Evolutionary conservation across 192 early-diverging fungal species (phyloP).

Genomic region (Coemansia sp.): DNA sequence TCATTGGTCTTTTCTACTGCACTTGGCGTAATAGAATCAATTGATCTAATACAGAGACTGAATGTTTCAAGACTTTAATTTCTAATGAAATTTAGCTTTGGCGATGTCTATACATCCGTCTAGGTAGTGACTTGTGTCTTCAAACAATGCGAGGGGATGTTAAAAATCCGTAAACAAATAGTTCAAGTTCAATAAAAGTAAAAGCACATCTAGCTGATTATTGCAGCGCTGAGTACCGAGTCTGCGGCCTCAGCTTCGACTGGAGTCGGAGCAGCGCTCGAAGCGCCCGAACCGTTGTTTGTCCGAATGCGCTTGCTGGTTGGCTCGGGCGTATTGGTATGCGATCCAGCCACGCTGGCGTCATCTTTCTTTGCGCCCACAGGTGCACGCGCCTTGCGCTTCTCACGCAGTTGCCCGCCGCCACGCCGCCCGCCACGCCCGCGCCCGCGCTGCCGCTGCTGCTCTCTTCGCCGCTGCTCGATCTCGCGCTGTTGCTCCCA

Average conservation of each 20-base stretch:
- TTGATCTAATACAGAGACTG: too few relatives aligned
- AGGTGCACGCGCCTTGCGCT: conserved; percentile 40
- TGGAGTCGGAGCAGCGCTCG: conserved; percentile 17
- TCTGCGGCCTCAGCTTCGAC: conserved; percentile 16
- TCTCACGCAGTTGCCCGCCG: conserved; percentile 26
- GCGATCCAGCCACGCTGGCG: conserved; percentile 26
- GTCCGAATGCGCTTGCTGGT: conserved; percentile 22
- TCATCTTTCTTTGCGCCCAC: conserved; percentile 21
- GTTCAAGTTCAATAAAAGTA: neutral
- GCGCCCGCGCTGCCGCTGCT: conserved; percentile 24
- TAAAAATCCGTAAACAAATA: too few relatives aligned
- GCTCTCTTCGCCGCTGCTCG: conserved; percentile 16
- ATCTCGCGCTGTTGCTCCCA: conserved; percentile 25
- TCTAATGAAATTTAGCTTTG: too few relatives aligned
- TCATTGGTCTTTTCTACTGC: too few relatives aligned
- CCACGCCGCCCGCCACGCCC: conserved; percentile 35
- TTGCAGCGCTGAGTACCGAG: conserved; percentile 6
- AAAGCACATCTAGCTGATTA: conserved; percentile 11
- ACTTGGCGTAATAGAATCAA: too few relatives aligned
- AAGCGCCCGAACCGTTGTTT: conserved; percentile 9
- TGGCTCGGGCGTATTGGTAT: conserved; percentile 37
- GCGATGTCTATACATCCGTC: too few relatives aligned
- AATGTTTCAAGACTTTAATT: too few relatives aligned
- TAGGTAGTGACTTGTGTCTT: too few relatives aligned
- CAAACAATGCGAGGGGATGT: too few relatives aligned